A percentile compares a stretch with the other conserved stretches of the same genome.
phyloP scores from a whole-genome alignment of 2,329 filamentous ascomycete species.

The Sarocladium oryzae region DNA sequence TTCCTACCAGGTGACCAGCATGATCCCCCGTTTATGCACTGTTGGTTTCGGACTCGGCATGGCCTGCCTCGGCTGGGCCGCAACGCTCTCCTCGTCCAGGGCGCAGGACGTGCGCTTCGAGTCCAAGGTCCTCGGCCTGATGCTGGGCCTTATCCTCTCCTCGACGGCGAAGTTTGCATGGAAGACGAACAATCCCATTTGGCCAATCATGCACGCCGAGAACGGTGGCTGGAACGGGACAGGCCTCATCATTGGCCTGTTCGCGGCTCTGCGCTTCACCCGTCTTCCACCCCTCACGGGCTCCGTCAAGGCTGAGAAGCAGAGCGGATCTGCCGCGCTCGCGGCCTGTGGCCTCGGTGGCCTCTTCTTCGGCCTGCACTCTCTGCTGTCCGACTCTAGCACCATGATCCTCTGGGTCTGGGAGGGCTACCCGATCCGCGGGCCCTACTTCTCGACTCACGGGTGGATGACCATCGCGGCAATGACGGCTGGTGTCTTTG shows the following conservation, averaged over 20 bases:
- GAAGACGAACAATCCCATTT: conserved; percentile 92
- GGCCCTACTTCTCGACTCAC: conserved; percentile 83
- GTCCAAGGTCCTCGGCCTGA: conserved; percentile 72
- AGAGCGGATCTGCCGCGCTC: conserved; percentile 61
- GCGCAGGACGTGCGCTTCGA: conserved; percentile 71
- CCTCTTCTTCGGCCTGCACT: conserved; percentile 84
- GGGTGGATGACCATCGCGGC: conserved; percentile 78
- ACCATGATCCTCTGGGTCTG: conserved; percentile 99
- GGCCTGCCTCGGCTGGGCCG: conserved; percentile 77
- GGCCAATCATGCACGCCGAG: conserved; percentile 83
- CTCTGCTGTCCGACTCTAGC: conserved; percentile 89
- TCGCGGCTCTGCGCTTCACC: conserved; percentile 72
- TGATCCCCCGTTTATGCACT: conserved; percentile 69
- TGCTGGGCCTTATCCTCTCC: conserved; percentile 75
- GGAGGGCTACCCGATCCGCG: conserved; percentile 89
- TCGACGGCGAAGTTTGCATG: conserved; percentile 88
- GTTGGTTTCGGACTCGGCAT: conserved; percentile 76
- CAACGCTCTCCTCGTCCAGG: conserved; percentile 73
- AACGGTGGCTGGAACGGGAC: conserved; percentile 92
- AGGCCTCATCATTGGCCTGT: conserved; percentile 67
- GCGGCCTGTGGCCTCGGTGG: conserved; percentile 75
- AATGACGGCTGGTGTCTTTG: conserved; percentile 75
- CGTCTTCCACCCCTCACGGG: conserved; percentile 50
- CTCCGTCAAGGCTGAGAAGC: conserved; percentile 23
- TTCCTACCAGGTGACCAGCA: conserved; percentile 69